Evolutionary conservation across 176 grass and related monocot genomes (phyloP), one percentile per base, ranked within the genome.

Genomic region (Phoenix dactylifera): DNA sequence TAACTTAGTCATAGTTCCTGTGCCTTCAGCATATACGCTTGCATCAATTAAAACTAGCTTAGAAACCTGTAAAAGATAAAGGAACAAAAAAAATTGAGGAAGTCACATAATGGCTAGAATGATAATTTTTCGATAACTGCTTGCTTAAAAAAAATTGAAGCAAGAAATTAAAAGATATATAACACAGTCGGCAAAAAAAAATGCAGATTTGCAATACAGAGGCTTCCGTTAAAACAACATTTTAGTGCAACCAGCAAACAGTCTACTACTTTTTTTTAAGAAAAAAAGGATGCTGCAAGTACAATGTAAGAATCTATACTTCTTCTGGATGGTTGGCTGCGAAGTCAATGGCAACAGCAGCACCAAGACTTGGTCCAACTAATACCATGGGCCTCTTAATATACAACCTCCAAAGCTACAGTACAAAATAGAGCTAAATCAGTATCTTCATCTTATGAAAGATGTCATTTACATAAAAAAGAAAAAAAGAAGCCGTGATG

Each of bases 301-400:
- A 3, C 35, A 14, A 44, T 14, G 35, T 44, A 12, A 14, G 35
- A 9, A 77, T 75, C 23, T 26, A 22, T 88, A 97, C 93, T 30
- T 87, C 84, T 71, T 91, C 87, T 0, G 93, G 93, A 75, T 91
- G 66, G 29, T 88, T 82, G 68, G 74, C 55, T 58, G 78, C 63
- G 78, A 91, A 97, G 80, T 97, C 93, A 59, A 97, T 85, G 17
- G 93, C 93, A 80, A 88, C 87, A 49, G 93, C 87, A 67, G 93
- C 84, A 76, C 93, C 87, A 16, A 97, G 93, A 49, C 93, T 91
- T 12, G 93, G 81, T 39, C 93, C 87, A 18, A 97, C 81, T 74
- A 97, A 76, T 29, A 88, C 78, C 93, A 97, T 91, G 50, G 93
- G 93, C 55, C 62, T 97, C 77, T 77, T 77, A 73, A 97, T 88